Conservation (phyloP, 2,329 filamentous ascomycete genomes). For the Aspergillus sp. region DNA sequence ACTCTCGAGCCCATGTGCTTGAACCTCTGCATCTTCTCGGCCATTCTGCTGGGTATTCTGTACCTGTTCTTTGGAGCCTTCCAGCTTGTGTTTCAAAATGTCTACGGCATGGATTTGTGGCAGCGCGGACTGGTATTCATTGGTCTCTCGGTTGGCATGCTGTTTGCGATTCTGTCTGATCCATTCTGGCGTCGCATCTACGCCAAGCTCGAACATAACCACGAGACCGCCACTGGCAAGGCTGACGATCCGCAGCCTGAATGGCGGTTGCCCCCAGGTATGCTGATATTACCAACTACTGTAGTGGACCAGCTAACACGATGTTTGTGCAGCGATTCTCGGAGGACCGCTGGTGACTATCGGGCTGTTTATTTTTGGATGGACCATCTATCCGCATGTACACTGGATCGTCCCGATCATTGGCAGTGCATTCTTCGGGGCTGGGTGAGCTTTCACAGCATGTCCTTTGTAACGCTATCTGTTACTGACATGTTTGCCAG, state of each 20-base stretch:
- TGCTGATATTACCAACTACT: slow-evolving; percentile 22
- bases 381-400: slow-evolving; percentile 71
- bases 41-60: slow-evolving; percentile 79
- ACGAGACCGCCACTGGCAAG: slow-evolving; percentile 31
- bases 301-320: not conserved
- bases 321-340: slow-evolving; percentile 52
- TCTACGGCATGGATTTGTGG: slow-evolving; percentile 74
- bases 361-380: slow-evolving; percentile 85
- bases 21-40: slow-evolving; percentile 76
- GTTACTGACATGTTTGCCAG: slow-evolving; percentile 38
- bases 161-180: slow-evolving; percentile 44
- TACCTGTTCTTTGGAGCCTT: slow-evolving; percentile 94
- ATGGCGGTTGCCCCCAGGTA: slow-evolving; percentile 71
- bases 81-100: slow-evolving; percentile 69
- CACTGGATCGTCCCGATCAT: slow-evolving; percentile 77
- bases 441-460: slow-evolving; percentile 55
- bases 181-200: slow-evolving; percentile 48
- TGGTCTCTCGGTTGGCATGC: slow-evolving; percentile 48
- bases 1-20: slow-evolving; percentile 82
- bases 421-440: slow-evolving; percentile 67
- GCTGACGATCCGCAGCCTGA: slow-evolving; percentile 70
- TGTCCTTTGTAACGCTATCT: not conserved
- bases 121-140: slow-evolving; percentile 78
- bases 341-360: slow-evolving; percentile 77
- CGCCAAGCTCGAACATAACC: slow-evolving; percentile 38